A percentile compares a stretch with the other conserved stretches of the same genome.
Conservation (phyloP, 805 yeast species). For the Candida corydali region DNA sequence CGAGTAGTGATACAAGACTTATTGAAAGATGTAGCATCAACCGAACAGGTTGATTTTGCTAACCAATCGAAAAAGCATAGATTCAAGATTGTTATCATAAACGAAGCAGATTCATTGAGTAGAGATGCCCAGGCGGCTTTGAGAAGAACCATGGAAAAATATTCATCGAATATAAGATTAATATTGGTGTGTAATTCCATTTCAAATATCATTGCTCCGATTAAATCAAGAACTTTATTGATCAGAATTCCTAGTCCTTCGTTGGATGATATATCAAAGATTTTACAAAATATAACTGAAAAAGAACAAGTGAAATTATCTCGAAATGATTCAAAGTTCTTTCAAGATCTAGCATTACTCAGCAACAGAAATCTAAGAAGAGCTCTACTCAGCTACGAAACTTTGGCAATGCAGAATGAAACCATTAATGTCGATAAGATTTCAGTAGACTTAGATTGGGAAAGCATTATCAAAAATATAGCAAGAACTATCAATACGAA, state of each 20-base stretch:
- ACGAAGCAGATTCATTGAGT: constrained; percentile 85
- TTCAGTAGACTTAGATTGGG: constrained; percentile 81
- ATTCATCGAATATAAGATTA: constrained; percentile 80
- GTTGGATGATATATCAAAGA: constrained; percentile 48
- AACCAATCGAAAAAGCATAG: constrained; percentile 45
- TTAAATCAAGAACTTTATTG: constrained; percentile 85
- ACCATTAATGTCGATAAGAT: constrained; percentile 30
- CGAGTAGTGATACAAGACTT: constrained; percentile 92
- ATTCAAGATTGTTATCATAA: constrained; percentile 78
- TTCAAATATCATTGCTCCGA: constrained; percentile 89
- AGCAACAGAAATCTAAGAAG: constrained; percentile 73
- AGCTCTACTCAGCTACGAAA: constrained; percentile 75
- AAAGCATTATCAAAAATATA: constrained; percentile 64
- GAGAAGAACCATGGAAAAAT: constrained; percentile 94
- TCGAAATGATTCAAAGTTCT: constrained; percentile 37
- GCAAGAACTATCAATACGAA: constrained; percentile 57
- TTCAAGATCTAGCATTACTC: constrained; percentile 48
- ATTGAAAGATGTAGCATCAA: constrained; percentile 89
- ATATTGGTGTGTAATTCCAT: constrained; percentile 85
- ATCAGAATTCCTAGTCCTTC: constrained; percentile 86
- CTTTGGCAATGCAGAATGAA: constrained; percentile 70
- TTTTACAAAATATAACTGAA: constrained; percentile 51
- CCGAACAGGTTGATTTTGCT: constrained; percentile 86
- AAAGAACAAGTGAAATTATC: constrained; percentile 47
- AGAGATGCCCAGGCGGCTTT: constrained; percentile 95